These are phyloP conservation scores for Kazachstania martiniae DNA, from an alignment of 805 yeast genomes.

Conservation along the genomic window DNA sequence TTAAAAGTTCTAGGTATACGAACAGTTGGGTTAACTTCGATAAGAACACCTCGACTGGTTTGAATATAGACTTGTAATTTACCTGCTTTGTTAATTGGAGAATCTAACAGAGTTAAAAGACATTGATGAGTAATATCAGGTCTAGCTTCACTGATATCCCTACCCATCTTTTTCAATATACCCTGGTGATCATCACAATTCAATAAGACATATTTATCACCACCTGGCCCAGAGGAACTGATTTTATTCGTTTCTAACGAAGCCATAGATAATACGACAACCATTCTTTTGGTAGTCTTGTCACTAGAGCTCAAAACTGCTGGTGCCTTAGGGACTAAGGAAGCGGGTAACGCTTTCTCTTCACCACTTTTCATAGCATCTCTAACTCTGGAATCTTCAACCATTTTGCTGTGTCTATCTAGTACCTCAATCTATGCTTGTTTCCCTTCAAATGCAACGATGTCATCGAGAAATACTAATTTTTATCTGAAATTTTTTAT, in stretches of 20 bases:
- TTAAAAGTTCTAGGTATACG: slow-evolving; percentile 97
- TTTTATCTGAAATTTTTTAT: too few species aligned
- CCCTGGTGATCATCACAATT: slow-evolving; percentile 99
- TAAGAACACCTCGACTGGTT: slow-evolving; percentile 86
- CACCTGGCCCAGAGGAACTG: slow-evolving; percentile 64
- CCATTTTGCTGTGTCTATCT: too few species aligned
- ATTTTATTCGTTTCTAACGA: slow-evolving; percentile 91
- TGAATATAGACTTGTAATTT: slow-evolving; percentile 92
- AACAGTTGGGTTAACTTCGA: slow-evolving; percentile 92
- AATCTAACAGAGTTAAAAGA: slow-evolving; percentile 81
- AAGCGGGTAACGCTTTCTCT: slow-evolving; percentile 44
- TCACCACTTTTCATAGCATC: slow-evolving; percentile 30
- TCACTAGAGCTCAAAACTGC: slow-evolving; percentile 71
- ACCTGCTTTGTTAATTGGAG: slow-evolving; percentile 98
- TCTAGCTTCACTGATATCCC: slow-evolving; percentile 95
- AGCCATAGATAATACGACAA: slow-evolving; percentile 93
- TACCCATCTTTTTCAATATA: slow-evolving; percentile 83
- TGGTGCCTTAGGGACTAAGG: slow-evolving; percentile 83
- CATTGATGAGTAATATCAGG: slow-evolving; percentile 99
- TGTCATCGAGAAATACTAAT: too few species aligned
- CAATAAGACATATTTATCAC: slow-evolving; percentile 84
- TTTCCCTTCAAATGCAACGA: too few species aligned
- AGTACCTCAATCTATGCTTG: too few species aligned
- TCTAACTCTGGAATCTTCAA: slow-evolving; percentile 38
- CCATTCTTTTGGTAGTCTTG: slow-evolving; percentile 73